Percentiles rank a stretch among this genome's conserved stretches.
phyloP scores from a whole-genome alignment of 306 rosid species.

The Quercus bicolor region DNA sequence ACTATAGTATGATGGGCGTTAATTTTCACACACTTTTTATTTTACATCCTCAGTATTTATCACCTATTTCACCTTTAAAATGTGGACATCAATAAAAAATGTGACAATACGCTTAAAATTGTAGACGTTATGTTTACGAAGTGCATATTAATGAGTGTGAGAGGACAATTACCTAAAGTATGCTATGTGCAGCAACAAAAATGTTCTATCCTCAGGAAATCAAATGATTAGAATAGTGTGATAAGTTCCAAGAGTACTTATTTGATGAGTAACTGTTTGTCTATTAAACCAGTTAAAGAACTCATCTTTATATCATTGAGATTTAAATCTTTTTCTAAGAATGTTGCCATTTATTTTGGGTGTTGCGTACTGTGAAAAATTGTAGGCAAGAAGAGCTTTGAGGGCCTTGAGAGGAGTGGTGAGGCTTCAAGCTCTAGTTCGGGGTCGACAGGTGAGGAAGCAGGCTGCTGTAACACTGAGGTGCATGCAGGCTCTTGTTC shows the following conservation, averaged over 20 bases:
- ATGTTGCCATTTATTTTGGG: not conserved
- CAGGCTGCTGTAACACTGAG: conserved; percentile 96
- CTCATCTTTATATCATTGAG: not conserved
- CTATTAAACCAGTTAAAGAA: not conserved
- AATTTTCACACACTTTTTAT: no score
- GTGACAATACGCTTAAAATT: no score
- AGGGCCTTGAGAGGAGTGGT: conserved; percentile 95
- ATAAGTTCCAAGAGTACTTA: not conserved
- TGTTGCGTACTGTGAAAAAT: not conserved
- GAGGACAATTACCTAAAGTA: no score
- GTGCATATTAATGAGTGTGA: no score
- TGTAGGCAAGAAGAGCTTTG: conserved; percentile 94
- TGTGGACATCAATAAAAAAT: no score
- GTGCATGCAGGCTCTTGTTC: conserved; percentile 98
- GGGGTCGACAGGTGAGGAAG: conserved; percentile 94
- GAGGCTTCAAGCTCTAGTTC: conserved; percentile 92
- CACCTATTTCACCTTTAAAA: no score
- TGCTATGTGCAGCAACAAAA: not conserved
- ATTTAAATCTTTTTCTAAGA: not conserved
- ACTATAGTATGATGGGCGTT: not conserved
- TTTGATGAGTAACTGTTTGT: not conserved
- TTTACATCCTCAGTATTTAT: no score
- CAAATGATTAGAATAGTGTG: not conserved
- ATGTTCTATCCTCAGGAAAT: not conserved
- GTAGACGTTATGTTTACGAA: no score